These are phyloP conservation scores for Phymatotrichopsis omnivora DNA, from an alignment of 2,329 filamentous ascomycete species.

Conservation along the genomic window DNA sequence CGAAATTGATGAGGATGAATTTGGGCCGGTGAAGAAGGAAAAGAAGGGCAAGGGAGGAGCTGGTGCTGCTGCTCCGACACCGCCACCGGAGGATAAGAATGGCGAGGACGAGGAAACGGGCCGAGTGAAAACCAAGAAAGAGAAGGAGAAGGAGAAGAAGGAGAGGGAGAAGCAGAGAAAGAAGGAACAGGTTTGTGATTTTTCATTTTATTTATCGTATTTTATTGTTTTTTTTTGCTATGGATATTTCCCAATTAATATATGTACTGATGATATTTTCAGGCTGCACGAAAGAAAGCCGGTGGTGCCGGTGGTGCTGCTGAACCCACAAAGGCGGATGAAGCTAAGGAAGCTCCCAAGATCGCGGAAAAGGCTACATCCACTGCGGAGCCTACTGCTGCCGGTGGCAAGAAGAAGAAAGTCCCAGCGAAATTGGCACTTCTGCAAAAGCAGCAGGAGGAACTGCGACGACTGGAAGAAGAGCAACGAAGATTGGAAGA, in stretches of 20 bases:
- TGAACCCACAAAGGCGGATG: conserved; percentile 34
- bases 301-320: conserved; percentile 37
- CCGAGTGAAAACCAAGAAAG: conserved; percentile 84
- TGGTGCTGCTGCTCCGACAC: conserved; percentile 36
- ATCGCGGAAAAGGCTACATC: conserved; percentile 29
- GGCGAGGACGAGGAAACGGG: conserved; percentile 46
- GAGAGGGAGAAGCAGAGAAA: conserved; percentile 97
- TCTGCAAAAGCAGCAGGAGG: conserved; percentile 75
- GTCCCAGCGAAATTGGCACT: conserved; percentile 61
- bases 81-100: conserved; percentile 39
- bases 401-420: conserved; percentile 76
- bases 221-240: conserved; percentile 7
- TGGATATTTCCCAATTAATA: too few relatives aligned
- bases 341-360: conserved; percentile 31
- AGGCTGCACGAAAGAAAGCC: conserved; percentile 79
- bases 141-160: conserved; percentile 97
- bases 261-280: conserved; percentile 16
- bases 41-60: conserved; percentile 50
- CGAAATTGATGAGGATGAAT: conserved; percentile 75
- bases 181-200: conserved; percentile 73
- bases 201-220: neutral
- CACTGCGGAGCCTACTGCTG: conserved; percentile 29
- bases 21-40: conserved; percentile 59
- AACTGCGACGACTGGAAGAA: conserved; percentile 54
- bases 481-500: conserved; percentile 53